These are phyloP conservation scores for Aspergillus bridgeri DNA, from an alignment of 495 filamentous ascomycete species.

Conservation along the genomic window DNA sequence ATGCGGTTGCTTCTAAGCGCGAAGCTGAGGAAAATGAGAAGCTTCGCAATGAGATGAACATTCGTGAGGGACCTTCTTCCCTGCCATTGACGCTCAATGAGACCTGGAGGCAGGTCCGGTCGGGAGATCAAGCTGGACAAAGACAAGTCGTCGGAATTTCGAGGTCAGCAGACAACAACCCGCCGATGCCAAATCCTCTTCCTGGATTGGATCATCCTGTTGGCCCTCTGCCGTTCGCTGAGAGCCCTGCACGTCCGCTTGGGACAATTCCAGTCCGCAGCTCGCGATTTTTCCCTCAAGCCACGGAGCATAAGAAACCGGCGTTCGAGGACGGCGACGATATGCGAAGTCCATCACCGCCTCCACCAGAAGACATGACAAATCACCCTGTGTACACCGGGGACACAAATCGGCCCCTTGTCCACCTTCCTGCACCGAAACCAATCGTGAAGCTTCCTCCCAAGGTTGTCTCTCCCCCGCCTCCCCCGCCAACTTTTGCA, in stretches of 20 bases:
- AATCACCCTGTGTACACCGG: conserved; percentile 70
- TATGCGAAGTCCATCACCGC: conserved; percentile 55
- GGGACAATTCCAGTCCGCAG: conserved; percentile 44
- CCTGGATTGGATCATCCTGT: conserved; percentile 36
- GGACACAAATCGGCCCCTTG: conserved; percentile 59
- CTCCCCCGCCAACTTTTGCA: conserved; percentile 50
- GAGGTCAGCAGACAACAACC: conserved; percentile 25
- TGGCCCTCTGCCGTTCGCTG: conserved; percentile 36
- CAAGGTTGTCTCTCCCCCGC: conserved; percentile 39
- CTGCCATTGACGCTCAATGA: conserved; percentile 55
- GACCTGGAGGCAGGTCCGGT: conserved; percentile 57
- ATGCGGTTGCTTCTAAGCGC: conserved; percentile 36
- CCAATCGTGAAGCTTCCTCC: conserved; percentile 73
- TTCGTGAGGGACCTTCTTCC: conserved; percentile 34
- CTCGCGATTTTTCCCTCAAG: conserved; percentile 69
- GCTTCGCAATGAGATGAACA: conserved; percentile 34
- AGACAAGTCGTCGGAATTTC: conserved; percentile 38
- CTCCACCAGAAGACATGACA: conserved; percentile 64
- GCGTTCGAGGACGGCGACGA: conserved; percentile 27
- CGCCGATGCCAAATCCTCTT: conserved; percentile 30
- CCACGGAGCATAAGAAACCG: conserved; percentile 41
- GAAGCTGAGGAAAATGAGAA: conserved; percentile 43
- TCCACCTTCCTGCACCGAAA: conserved; percentile 63
- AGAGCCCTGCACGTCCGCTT: conserved; percentile 34
- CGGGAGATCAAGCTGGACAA: conserved; percentile 44